Percentiles rank a stretch among this genome's conserved stretches.
These are phyloP conservation scores for Magnaporthiopsis rhizophila DNA, from an alignment of 2,329 filamentous ascomycete genomes.

Conservation along the genomic window DNA sequence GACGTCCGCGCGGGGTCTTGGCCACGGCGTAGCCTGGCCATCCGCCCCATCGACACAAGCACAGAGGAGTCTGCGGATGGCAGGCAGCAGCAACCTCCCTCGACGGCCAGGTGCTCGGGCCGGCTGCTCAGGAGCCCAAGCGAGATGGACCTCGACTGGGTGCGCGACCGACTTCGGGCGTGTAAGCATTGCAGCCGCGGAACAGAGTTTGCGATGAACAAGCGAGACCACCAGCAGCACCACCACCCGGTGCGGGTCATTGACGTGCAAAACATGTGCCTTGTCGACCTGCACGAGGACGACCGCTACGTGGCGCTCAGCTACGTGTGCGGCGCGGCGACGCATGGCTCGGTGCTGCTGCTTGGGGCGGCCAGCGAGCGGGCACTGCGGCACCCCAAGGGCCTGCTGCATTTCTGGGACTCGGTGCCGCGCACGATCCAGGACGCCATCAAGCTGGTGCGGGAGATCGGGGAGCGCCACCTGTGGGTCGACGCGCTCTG, in stretches of 20 bases:
- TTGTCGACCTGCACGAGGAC: constrained; percentile 6
- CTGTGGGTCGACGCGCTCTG: constrained; percentile 19
- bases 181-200: constrained; percentile 1
- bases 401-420: constrained; percentile 8
- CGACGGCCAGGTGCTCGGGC: neutral
- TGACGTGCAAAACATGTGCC: constrained; percentile 6
- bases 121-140: constrained; percentile 1
- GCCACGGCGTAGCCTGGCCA: constrained; percentile 6
- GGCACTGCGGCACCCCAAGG: constrained; percentile 6
- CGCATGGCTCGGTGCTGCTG: constrained; percentile 4
- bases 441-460: constrained; percentile 12
- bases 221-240: neutral
- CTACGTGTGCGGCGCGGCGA: constrained; percentile 9
- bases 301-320: constrained; percentile 8
- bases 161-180: constrained; percentile 3
- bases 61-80: neutral
- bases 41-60: constrained; percentile 2
- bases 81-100: too few species aligned
- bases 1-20: neutral
- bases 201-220: neutral
- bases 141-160: constrained; percentile 8
- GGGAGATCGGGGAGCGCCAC: constrained; percentile 12
- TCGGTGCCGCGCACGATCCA: constrained; percentile 10
- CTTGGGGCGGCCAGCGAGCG: constrained; percentile 1
- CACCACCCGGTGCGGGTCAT: neutral